A percentile compares a stretch with the other conserved stretches of the same genome.
Conservation (phyloP, 768 basidiomycete genomes). For the Cyclocybe cylindracea region DNA sequence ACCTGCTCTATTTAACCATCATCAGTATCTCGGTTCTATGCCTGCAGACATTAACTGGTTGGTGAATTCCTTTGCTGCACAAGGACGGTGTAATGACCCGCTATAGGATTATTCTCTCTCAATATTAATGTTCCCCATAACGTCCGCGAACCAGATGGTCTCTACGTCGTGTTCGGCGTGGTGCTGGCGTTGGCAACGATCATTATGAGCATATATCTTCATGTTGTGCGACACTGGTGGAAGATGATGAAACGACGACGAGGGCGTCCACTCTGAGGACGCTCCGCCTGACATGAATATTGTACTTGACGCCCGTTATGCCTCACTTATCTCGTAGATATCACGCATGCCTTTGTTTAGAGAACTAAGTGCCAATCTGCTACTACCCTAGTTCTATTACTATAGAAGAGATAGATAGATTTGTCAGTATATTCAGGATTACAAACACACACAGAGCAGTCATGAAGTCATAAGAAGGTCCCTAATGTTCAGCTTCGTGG, state of each 20-base stretch:
- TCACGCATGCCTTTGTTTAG: background rate
- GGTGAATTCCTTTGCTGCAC: conserved; percentile 15
- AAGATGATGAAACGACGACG: conserved; percentile 46
- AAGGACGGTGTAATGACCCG: background rate
- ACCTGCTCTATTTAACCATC: conserved; percentile 65
- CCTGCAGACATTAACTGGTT: conserved; percentile 61
- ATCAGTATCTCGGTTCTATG: conserved; percentile 69
- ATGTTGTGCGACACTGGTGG: conserved; percentile 67
- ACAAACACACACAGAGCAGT: conserved; percentile 4
- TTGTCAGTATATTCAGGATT: conserved; percentile 3
- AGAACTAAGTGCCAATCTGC: too few relatives aligned
- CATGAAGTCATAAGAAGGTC: conserved; percentile 1
- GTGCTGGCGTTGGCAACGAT: conserved; percentile 47
- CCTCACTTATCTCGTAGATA: background rate
- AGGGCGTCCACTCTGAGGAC: conserved; percentile 19
- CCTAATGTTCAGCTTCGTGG: conserved; percentile 19
- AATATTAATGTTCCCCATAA: conserved; percentile 72
- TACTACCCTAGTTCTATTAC: too few relatives aligned
- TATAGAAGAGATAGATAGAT: conserved; percentile 2
- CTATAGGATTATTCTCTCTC: conserved; percentile 64
- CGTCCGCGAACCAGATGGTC: conserved; percentile 28
- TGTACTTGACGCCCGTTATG: background rate
- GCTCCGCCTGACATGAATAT: background rate
- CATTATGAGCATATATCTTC: conserved; percentile 45
- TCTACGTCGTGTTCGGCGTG: conserved; percentile 56